These are phyloP conservation scores for Alternaria consortialis DNA, from an alignment of 2,329 filamentous ascomycete genomes.

Conservation along the genomic window DNA sequence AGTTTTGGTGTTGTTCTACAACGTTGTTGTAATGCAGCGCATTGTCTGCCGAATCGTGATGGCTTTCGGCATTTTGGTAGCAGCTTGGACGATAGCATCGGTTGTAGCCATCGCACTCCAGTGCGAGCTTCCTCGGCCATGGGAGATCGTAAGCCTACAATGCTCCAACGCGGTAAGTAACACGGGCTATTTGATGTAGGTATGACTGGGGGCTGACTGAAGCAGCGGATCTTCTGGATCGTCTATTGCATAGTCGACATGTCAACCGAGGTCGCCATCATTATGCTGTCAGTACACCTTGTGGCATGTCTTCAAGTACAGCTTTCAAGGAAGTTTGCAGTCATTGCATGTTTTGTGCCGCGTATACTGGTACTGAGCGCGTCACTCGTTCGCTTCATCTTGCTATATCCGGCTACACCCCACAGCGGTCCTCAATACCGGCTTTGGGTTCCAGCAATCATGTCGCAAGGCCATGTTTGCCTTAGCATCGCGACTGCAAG, in stretches of 20 bases:
- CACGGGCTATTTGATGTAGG: neutral
- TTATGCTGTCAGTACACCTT: constrained; percentile 43
- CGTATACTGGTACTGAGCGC: constrained; percentile 39
- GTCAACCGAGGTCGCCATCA: constrained; percentile 41
- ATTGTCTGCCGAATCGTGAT: constrained; percentile 31
- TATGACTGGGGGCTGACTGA: constrained; percentile 21
- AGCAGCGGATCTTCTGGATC: constrained; percentile 46
- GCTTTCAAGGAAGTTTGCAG: constrained; percentile 34
- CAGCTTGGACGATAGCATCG: constrained; percentile 40
- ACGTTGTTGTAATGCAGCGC: constrained; percentile 28
- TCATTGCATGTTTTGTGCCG: constrained; percentile 46
- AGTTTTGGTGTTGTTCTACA: constrained; percentile 40
- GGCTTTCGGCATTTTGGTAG: constrained; percentile 33
- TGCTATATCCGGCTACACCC: constrained; percentile 42
- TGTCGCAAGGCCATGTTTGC: constrained; percentile 41
- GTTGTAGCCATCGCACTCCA: constrained; percentile 39
- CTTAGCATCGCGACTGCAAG: constrained; percentile 44
- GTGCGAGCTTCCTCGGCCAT: constrained; percentile 43
- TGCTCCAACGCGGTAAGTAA: constrained; percentile 43
- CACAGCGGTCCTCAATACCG: constrained; percentile 35
- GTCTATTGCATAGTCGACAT: constrained; percentile 46
- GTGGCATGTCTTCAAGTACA: constrained; percentile 39
- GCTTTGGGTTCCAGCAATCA: constrained; percentile 41
- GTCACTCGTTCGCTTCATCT: constrained; percentile 40
- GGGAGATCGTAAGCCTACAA: constrained; percentile 36